phyloP scores from a whole-genome alignment of 208 protist species.

The Leishmania arabica region DNA sequence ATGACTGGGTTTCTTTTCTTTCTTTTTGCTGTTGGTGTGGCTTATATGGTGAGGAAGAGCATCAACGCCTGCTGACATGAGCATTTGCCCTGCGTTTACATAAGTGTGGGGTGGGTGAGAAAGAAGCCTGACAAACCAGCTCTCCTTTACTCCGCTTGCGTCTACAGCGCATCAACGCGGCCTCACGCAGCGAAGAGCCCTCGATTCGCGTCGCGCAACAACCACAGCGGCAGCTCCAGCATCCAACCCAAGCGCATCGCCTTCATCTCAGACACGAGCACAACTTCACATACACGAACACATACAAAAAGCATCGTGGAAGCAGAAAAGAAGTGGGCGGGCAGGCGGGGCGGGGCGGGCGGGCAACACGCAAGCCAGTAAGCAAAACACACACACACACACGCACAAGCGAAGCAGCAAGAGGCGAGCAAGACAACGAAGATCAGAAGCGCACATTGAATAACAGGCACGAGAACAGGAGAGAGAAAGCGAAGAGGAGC shows the following conservation, averaged over 20 bases:
- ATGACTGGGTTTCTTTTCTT: not conserved
- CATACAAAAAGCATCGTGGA: not conserved
- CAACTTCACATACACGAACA: not conserved
- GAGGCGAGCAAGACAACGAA: not conserved
- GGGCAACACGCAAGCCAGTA: not conserved
- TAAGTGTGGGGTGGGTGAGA: not conserved
- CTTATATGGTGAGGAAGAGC: not conserved
- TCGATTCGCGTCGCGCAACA: not conserved
- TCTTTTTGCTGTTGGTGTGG: not conserved
- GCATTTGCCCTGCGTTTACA: not conserved
- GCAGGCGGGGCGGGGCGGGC: too few species aligned
- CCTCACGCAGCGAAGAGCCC: too few species aligned
- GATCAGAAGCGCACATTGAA: not conserved
- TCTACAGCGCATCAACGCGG: not conserved
- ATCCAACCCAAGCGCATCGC: not conserved
- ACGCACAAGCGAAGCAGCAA: not conserved
- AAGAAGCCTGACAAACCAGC: not conserved
- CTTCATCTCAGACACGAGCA: not conserved
- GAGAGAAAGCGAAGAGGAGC: not conserved
- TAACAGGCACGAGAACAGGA: not conserved
- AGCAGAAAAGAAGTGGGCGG: not conserved
- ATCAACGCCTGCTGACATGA: not conserved
- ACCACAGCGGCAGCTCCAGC: not conserved
- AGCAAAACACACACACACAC: too few species aligned
- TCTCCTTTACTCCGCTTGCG: not conserved